Evolutionary conservation across 768 basidiomycete species (phyloP).

Genomic region (Leccinum rimulosum): DNA sequence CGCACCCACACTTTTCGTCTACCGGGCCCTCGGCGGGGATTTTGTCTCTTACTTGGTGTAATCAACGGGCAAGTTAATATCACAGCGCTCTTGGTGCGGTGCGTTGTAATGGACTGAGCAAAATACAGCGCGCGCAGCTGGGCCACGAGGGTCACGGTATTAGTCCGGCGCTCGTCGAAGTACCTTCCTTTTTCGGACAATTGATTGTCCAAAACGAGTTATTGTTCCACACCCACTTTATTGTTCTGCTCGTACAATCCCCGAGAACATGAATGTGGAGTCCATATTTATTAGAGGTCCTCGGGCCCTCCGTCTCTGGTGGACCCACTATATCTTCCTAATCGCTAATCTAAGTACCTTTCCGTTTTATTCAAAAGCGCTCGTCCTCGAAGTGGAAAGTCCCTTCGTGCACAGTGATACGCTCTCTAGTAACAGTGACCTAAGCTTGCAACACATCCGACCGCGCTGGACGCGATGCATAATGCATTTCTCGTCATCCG

Average conservation of each 20-base stretch:
- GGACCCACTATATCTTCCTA: slow-evolving; percentile 13
- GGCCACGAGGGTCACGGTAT: neutral
- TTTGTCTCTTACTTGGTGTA: neutral
- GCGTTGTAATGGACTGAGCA: neutral
- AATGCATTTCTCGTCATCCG: slow-evolving; percentile 58
- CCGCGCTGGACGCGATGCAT: slow-evolving; percentile 32
- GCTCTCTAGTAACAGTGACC: slow-evolving; percentile 14
- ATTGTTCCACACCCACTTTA: slow-evolving; percentile 19
- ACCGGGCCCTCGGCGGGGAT: neutral
- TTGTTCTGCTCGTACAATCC: slow-evolving; percentile 18
- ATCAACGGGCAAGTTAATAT: neutral
- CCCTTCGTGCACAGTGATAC: neutral
- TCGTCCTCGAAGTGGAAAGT: neutral
- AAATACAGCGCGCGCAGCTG: neutral
- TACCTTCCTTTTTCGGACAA: slow-evolving; percentile 30
- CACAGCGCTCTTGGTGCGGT: neutral
- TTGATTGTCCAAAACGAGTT: neutral
- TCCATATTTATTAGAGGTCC: slow-evolving; percentile 14
- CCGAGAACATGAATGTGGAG: slow-evolving; percentile 2
- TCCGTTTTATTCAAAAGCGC: neutral
- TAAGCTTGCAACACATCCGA: slow-evolving; percentile 9
- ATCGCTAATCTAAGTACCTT: slow-evolving; percentile 10
- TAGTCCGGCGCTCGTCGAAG: neutral
- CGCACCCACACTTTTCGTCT: neutral
- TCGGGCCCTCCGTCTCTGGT: slow-evolving; percentile 19